Percentiles rank a stretch among this genome's conserved stretches.
phyloP scores from a whole-genome alignment of 805 yeast species.

The Dipodascopsis uninucleata region DNA sequence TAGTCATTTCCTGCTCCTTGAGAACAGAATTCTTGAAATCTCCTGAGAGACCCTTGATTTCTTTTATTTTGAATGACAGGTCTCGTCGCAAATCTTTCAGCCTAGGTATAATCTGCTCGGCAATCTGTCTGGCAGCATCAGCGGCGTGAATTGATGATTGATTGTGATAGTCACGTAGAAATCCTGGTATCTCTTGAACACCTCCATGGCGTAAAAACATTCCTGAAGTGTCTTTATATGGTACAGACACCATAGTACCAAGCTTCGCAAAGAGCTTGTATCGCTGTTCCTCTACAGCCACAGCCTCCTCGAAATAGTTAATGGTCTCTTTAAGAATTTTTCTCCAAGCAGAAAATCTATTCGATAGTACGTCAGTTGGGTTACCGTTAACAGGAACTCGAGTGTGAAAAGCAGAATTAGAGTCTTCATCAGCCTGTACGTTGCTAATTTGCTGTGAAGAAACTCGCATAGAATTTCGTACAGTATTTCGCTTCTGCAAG shows the following conservation, averaged over 20 bases:
- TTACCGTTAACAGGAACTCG: slow-evolving; percentile 55
- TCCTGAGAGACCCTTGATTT: slow-evolving; percentile 72
- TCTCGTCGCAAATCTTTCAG: slow-evolving; percentile 59
- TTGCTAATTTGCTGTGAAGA: no score
- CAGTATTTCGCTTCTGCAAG: no score
- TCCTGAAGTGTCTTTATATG: slow-evolving; percentile 22
- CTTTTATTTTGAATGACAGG: slow-evolving; percentile 77
- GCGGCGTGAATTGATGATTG: slow-evolving; percentile 57
- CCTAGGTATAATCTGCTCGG: slow-evolving; percentile 58
- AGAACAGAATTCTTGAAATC: slow-evolving; percentile 78
- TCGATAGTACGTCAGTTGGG: slow-evolving; percentile 85
- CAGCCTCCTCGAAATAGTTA: slow-evolving; percentile 71
- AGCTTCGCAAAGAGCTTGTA: slow-evolving; percentile 77
- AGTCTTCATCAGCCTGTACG: no score
- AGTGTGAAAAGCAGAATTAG: slow-evolving; percentile 16
- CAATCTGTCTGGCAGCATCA: slow-evolving; percentile 57
- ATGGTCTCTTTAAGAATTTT: slow-evolving; percentile 69
- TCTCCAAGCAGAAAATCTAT: slow-evolving; percentile 84
- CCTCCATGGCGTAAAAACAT: slow-evolving; percentile 39
- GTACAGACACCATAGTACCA: slow-evolving; percentile 68
- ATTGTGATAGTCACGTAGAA: slow-evolving; percentile 47
- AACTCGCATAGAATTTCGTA: no score
- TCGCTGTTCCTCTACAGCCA: slow-evolving; percentile 82
- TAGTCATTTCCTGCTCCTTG: slow-evolving; percentile 50
- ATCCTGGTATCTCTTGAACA: slow-evolving; percentile 30